phyloP scores from a whole-genome alignment of 345 rosid species.

The Hibiscus mutabilis region DNA sequence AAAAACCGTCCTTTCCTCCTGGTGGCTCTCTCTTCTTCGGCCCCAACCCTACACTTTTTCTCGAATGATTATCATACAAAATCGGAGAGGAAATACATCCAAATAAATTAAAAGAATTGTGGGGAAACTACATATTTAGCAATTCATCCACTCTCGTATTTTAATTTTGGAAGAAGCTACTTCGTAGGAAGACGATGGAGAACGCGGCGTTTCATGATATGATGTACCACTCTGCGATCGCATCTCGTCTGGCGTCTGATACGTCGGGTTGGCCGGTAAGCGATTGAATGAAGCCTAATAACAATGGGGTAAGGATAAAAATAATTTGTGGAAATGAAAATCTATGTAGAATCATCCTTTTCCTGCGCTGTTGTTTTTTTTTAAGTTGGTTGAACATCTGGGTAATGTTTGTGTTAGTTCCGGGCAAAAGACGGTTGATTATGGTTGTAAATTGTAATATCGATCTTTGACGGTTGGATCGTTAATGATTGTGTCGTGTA shows the following conservation, averaged over 20 bases:
- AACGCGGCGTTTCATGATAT: conserved; percentile 49
- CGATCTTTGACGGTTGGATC: conserved; percentile 5
- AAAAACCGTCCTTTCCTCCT: too few relatives aligned
- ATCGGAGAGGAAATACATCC: too few relatives aligned
- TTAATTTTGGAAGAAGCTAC: conserved; percentile 33
- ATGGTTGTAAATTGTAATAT: not conserved
- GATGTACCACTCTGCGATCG: conserved; percentile 77
- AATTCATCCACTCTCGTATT: too few relatives aligned
- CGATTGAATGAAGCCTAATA: conserved; percentile 5
- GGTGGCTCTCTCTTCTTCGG: too few relatives aligned
- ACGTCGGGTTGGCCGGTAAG: conserved; percentile 24
- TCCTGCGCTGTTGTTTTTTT: not conserved
- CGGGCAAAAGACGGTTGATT: not conserved
- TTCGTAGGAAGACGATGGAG: conserved; percentile 45
- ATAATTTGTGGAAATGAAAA: conserved; percentile 1
- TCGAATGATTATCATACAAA: too few relatives aligned
- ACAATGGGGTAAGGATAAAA: not conserved
- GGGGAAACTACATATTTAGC: too few relatives aligned
- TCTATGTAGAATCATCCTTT: not conserved
- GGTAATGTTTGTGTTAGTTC: not conserved
- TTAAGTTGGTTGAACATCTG: not conserved
- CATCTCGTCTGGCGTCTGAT: conserved; percentile 68
- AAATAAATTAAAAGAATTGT: too few relatives aligned
- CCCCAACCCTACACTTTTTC: too few relatives aligned
- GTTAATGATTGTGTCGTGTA: not conserved